Evolutionary conservation across 305 asterid genomes (phyloP).

Genomic region (Fraxinus platypoda): DNA sequence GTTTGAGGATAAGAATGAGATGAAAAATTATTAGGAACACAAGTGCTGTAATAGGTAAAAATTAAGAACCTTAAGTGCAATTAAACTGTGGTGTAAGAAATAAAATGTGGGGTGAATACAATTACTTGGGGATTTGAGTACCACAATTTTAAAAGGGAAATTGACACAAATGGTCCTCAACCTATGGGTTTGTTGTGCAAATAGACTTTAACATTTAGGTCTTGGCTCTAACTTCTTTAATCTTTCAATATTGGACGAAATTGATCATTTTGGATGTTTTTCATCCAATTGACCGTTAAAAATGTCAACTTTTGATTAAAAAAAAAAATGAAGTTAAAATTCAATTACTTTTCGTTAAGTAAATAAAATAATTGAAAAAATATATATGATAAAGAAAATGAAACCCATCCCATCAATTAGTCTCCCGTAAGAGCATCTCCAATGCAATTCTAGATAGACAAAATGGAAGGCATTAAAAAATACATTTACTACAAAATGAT

Average conservation of each 20-base stretch:
- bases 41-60: background rate
- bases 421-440: background rate
- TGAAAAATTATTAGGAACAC: no score
- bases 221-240: background rate
- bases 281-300: background rate
- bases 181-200: background rate
- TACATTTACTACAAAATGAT: no score
- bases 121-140: no score
- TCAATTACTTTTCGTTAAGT: background rate
- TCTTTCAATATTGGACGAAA: background rate
- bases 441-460: no score
- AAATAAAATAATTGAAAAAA: no score
- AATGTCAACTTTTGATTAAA: background rate
- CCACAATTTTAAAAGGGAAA: background rate
- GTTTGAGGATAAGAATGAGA: background rate
- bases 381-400: background rate
- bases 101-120: background rate
- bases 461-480: background rate
- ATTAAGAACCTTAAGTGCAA: no score
- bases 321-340: background rate
- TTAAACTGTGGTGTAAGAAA: background rate
- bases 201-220: background rate
- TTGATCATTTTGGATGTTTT: background rate
- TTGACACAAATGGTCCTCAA: no score
- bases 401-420: background rate